Evolutionary conservation across 495 filamentous ascomycete species (phyloP).

Genomic region (Penicillium desertorum): DNA sequence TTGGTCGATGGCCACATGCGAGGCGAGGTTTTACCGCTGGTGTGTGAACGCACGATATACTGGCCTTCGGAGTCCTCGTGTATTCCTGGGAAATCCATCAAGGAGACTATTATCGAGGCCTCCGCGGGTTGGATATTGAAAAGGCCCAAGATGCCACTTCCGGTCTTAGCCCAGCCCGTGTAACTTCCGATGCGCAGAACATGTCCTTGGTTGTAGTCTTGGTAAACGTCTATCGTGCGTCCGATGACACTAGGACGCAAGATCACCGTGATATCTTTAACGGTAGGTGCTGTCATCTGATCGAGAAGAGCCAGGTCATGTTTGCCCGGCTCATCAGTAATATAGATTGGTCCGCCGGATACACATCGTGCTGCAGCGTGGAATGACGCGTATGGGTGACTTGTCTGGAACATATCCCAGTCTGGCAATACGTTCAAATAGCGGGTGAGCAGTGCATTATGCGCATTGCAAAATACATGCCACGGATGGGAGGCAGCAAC

Average conservation of each 20-base stretch:
- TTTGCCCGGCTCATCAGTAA: slow-evolving; percentile 83
- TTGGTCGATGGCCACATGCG: slow-evolving; percentile 42
- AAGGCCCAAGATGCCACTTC: slow-evolving; percentile 74
- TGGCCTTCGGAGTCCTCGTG: slow-evolving; percentile 31
- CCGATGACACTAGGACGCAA: slow-evolving; percentile 73
- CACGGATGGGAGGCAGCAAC: slow-evolving; percentile 77
- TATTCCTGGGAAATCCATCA: slow-evolving; percentile 73
- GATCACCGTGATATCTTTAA: slow-evolving; percentile 68
- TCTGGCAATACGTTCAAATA: slow-evolving; percentile 77
- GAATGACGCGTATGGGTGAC: slow-evolving; percentile 71
- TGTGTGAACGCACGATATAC: slow-evolving; percentile 74
- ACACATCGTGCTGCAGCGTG: slow-evolving; percentile 90
- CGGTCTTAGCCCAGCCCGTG: slow-evolving; percentile 58
- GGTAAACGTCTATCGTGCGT: slow-evolving; percentile 68
- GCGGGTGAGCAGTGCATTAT: slow-evolving; percentile 80
- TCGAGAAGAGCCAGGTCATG: slow-evolving; percentile 72
- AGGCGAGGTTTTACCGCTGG: slow-evolving; percentile 60
- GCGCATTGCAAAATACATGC: slow-evolving; percentile 93
- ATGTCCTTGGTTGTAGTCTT: slow-evolving; percentile 65
- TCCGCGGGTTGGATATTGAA: slow-evolving; percentile 70
- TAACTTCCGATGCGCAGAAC: slow-evolving; percentile 81
- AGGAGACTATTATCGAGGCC: slow-evolving; percentile 63
- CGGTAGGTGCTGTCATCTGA: slow-evolving; percentile 72
- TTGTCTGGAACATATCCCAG: slow-evolving; percentile 99
- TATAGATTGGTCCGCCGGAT: slow-evolving; percentile 86